Base-by-base conservation (phyloP, 2,329 filamentous ascomycete species). In the Paecilomyces formosus region DNA sequence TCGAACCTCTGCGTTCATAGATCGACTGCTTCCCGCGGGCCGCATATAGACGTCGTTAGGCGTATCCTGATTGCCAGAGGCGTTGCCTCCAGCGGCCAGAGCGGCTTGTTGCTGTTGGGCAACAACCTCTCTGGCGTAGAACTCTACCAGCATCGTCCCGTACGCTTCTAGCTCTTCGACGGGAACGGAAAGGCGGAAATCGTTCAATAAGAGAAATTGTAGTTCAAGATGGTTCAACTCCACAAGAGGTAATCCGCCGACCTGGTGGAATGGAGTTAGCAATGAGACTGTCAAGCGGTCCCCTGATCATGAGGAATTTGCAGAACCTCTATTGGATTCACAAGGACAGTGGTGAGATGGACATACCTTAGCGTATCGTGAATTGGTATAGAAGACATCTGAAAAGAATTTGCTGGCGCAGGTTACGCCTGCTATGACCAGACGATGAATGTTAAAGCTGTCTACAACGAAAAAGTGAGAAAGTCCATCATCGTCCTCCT, bases 361-460 rank as follows among this genome's bases (percentile, higher is more conserved):
- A 77, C 81, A 63, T 81, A 96, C 94, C 89, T 97, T 99, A 60
- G 94, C 94, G 74, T 99, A 99, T 86, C 94, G 85, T 57, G 94
- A 97, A 75, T 99, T 99, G 9, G 94, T 99, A 73, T 97, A 99
- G 69, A 99, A 99, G 49, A 97, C 93, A 76, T 99, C 86, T 4
- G 93, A 97, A 76, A 99, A 99, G 81, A 97, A 99, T 76, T 99
- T 99, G 84, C 93, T 97, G 4, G 94, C 92, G 75, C 94, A 97
- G 2, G 94, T 99, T 52, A 99, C 94, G 35, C 93, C 94, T 1
- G 94, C 91, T 71, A 99, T 99, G 57, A 97, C 92, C 57, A 99
- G 80, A 57, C 94, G 87, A 72, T 99, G 94, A 63, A 99, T 97
- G 76, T 99, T 99, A 79, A 94, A 99, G 77, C 94, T 97, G 76